phyloP scores from a whole-genome alignment of 2,329 filamentous ascomycete species.

The Aspergillus terreus region DNA sequence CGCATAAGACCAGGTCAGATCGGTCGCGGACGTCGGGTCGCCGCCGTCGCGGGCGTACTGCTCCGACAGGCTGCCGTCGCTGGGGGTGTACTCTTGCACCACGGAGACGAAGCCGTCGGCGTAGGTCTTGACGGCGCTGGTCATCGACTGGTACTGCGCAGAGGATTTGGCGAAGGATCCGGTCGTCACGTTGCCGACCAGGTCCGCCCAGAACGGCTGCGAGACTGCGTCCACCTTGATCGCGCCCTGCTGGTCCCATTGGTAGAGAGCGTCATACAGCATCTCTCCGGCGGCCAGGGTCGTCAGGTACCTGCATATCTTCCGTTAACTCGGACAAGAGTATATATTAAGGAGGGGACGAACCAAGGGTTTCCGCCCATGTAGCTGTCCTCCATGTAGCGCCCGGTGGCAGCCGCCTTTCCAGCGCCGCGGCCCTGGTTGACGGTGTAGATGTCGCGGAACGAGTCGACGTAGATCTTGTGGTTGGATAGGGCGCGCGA shows the following conservation, averaged over 20 bases:
- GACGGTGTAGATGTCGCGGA: slow-evolving; percentile 64
- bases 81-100: slow-evolving; percentile 24
- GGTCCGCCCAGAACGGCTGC: slow-evolving; percentile 66
- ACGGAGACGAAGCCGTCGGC: slow-evolving; percentile 52
- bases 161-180: slow-evolving; percentile 62
- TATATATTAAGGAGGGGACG: slow-evolving; percentile 40
- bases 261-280: slow-evolving; percentile 69
- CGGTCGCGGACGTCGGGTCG: slow-evolving; percentile 9
- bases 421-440: slow-evolving; percentile 22
- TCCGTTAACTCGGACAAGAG: neutral
- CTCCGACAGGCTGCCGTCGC: slow-evolving; percentile 28
- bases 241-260: slow-evolving; percentile 61
- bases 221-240: slow-evolving; percentile 63
- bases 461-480: slow-evolving; percentile 69
- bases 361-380: slow-evolving; percentile 76
- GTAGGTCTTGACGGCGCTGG: slow-evolving; percentile 59
- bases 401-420: slow-evolving; percentile 45
- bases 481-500: slow-evolving; percentile 65
- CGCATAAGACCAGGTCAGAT: slow-evolving; percentile 22
- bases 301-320: slow-evolving; percentile 16
- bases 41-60: slow-evolving; percentile 29
- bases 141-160: slow-evolving; percentile 50
- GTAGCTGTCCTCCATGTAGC: slow-evolving; percentile 68
- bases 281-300: slow-evolving; percentile 73
- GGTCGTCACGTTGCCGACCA: slow-evolving; percentile 53